Evolutionary conservation across 2,329 filamentous ascomycete genomes (phyloP).

Genomic region (Hortaea werneckii): DNA sequence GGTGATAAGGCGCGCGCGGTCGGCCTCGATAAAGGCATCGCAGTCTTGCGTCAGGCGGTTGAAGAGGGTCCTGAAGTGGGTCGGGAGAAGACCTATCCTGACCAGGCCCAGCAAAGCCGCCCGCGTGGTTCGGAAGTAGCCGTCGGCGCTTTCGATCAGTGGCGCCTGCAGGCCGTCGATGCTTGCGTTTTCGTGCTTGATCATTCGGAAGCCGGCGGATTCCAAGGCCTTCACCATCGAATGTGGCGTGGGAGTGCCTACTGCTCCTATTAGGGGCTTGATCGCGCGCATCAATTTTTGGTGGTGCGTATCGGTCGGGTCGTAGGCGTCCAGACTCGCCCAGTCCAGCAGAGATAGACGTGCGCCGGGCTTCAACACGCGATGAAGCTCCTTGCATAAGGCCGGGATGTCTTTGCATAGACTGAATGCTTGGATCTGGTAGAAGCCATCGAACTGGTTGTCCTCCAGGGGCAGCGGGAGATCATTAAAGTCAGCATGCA

Average conservation of each 20-base stretch:
- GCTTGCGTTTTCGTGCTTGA: conserved; percentile 14
- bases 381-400: conserved; percentile 15
- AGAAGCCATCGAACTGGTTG: conserved; percentile 21
- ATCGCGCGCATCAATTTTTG: conserved; percentile 16
- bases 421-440: conserved; percentile 23
- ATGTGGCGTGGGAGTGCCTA: conserved; percentile 19
- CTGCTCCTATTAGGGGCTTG: conserved; percentile 22
- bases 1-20: conserved; percentile 15
- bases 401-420: conserved; percentile 17
- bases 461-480: conserved; percentile 17
- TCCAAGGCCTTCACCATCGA: conserved; percentile 13
- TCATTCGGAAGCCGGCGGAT: conserved; percentile 15
- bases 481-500: conserved; percentile 19
- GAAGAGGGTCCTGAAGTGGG: conserved; percentile 19
- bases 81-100: conserved; percentile 14
- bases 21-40: conserved; percentile 20
- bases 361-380: conserved; percentile 19
- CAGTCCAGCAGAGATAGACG: conserved; percentile 19
- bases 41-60: conserved; percentile 18
- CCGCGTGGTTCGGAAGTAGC: conserved; percentile 14
- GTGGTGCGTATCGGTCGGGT: conserved; percentile 14
- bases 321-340: conserved; percentile 17
- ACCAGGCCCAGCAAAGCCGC: conserved; percentile 11
- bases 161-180: conserved; percentile 20
- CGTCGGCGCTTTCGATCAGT: conserved; percentile 17